phyloP scores from a whole-genome alignment of 148 eudicot genomes.

The Agrostemma githago region DNA sequence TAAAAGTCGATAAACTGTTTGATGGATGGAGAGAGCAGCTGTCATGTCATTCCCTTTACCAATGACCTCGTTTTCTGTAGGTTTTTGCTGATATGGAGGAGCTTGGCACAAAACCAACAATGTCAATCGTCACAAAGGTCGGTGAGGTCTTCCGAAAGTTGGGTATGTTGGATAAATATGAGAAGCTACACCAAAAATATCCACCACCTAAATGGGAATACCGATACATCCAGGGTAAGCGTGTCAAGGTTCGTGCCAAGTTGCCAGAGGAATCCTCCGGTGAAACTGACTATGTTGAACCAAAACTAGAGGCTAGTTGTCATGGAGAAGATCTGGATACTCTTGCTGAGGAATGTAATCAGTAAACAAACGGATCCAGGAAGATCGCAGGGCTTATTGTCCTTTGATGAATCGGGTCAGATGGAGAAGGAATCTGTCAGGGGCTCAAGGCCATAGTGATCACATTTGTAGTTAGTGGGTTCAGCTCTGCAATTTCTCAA shows the following conservation, averaged over 20 bases:
- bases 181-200: constrained; percentile 66
- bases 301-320: constrained; percentile 9
- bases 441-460: not conserved
- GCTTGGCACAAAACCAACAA: constrained; percentile 68
- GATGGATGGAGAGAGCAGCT: too few relatives aligned
- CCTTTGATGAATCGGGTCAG: not conserved
- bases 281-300: constrained; percentile 25
- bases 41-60: not conserved
- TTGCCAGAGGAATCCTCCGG: constrained; percentile 25
- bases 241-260: constrained; percentile 52
- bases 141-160: constrained; percentile 75
- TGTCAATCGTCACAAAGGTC: constrained; percentile 55
- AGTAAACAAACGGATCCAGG: constrained; percentile 11
- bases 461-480: not conserved
- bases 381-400: not conserved
- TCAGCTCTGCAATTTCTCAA: not conserved
- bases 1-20: too few relatives aligned
- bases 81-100: constrained; percentile 96
- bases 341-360: constrained; percentile 6
- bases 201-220: constrained; percentile 86
- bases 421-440: not conserved
- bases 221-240: constrained; percentile 74
- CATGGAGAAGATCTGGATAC: not conserved
- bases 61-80: constrained; percentile 23
- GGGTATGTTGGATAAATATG: constrained; percentile 75